Conservation (phyloP, 306 rosid species). For the Sesbania bispinosa region DNA sequence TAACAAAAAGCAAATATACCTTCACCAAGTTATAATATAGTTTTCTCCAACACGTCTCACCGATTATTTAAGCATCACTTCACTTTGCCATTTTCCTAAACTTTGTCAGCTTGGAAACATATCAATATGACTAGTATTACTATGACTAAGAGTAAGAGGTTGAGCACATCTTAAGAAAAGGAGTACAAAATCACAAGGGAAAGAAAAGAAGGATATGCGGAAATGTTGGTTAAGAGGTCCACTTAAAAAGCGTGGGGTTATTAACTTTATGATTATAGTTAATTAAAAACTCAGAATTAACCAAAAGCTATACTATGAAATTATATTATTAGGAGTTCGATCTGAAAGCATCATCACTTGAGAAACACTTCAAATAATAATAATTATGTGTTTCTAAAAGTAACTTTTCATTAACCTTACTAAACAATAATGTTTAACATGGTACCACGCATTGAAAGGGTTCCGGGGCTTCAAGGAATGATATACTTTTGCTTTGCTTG, state of each 20-base stretch:
- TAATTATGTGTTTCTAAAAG: background rate
- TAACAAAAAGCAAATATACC: background rate
- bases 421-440: background rate
- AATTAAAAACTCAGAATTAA: slow-evolving; percentile 18
- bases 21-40: background rate
- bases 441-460: background rate
- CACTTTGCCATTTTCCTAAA: slow-evolving; percentile 16
- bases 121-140: slow-evolving; percentile 9
- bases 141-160: slow-evolving; percentile 4
- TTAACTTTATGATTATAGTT: slow-evolving; percentile 17
- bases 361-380: slow-evolving; percentile 30
- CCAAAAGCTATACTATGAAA: slow-evolving; percentile 7
- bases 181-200: background rate
- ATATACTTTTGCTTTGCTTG: slow-evolving; percentile 31
- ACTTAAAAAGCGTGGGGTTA: slow-evolving; percentile 4
- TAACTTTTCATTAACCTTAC: background rate
- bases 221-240: slow-evolving; percentile 32
- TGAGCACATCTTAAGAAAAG: slow-evolving; percentile 31
- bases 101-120: slow-evolving; percentile 11
- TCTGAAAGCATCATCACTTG: slow-evolving; percentile 33
- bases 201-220: slow-evolving; percentile 17
- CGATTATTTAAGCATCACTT: slow-evolving; percentile 9
- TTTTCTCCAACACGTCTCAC: background rate
- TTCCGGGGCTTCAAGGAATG: background rate
- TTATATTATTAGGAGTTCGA: slow-evolving; percentile 13